phyloP scores from a whole-genome alignment of 2,329 filamentous ascomycete genomes.

The Colletotrichum tropicale region DNA sequence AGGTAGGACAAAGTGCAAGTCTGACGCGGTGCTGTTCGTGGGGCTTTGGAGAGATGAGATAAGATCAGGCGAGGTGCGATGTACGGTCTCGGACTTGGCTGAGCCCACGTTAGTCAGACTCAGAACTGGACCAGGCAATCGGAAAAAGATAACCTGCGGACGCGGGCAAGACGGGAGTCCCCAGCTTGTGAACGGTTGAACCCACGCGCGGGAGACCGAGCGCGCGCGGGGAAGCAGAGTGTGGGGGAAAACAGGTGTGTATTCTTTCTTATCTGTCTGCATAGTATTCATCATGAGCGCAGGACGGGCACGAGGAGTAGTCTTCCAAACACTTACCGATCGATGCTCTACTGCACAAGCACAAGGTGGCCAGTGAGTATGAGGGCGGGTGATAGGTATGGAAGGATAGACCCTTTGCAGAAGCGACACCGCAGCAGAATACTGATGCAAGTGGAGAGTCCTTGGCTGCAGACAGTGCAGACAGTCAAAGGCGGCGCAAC shows the following conservation, averaged over 20 bases:
- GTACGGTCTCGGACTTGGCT: not conserved
- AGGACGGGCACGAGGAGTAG: not conserved
- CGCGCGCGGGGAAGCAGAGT: not conserved
- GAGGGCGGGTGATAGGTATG: not conserved
- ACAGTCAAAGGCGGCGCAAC: not conserved
- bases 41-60: not conserved
- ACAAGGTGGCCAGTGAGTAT: not conserved
- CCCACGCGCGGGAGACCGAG: not conserved
- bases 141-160: not conserved
- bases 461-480: not conserved
- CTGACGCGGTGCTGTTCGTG: not conserved
- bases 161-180: not conserved
- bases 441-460: not conserved
- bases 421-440: not conserved
- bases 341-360: not conserved
- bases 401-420: not conserved
- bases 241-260: not conserved
- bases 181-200: not conserved
- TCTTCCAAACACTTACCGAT: not conserved
- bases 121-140: not conserved
- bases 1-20: not conserved
- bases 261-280: not conserved
- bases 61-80: not conserved
- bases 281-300: not conserved
- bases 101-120: not conserved